phyloP scores from a whole-genome alignment of 2,329 filamentous ascomycete species.

The Catunica adiposa region DNA sequence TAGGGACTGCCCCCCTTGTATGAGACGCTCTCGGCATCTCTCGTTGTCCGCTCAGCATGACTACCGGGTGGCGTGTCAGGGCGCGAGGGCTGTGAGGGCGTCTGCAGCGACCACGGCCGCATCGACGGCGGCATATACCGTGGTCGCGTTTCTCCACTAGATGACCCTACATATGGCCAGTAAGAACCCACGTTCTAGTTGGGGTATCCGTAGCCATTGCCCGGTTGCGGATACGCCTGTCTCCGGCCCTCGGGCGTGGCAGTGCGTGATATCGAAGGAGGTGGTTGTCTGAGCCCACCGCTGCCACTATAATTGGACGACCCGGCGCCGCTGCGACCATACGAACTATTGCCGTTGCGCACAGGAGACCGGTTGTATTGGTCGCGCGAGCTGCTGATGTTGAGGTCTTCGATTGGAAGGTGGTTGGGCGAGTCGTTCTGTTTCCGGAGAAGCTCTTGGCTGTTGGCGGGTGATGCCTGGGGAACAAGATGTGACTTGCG shows the following conservation, averaged over 20 bases:
- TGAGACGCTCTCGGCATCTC: background rate
- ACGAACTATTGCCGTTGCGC: slow-evolving; percentile 26
- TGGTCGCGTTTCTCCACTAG: background rate
- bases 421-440: slow-evolving; percentile 38
- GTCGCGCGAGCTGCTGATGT: slow-evolving; percentile 30
- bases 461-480: slow-evolving; percentile 53
- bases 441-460: slow-evolving; percentile 55
- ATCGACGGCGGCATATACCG: background rate
- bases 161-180: background rate
- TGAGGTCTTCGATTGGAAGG: slow-evolving; percentile 26
- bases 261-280: slow-evolving; percentile 41
- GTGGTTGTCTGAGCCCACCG: slow-evolving; percentile 12
- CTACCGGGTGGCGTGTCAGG: background rate
- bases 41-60: background rate
- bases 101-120: background rate
- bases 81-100: background rate
- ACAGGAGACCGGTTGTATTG: slow-evolving; percentile 31
- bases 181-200: slow-evolving; percentile 13
- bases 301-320: slow-evolving; percentile 8
- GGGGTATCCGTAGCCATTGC: slow-evolving; percentile 14
- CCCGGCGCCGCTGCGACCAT: background rate
- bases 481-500: slow-evolving; percentile 85
- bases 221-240: slow-evolving; percentile 25
- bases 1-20: slow-evolving; percentile 4
- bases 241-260: slow-evolving; percentile 34